A percentile compares a stretch with the other conserved stretches of the same genome.
These are phyloP conservation scores for Diphasiastrum complanatum DNA, from an alignment of 83 land plant species.

Conservation along the genomic window DNA sequence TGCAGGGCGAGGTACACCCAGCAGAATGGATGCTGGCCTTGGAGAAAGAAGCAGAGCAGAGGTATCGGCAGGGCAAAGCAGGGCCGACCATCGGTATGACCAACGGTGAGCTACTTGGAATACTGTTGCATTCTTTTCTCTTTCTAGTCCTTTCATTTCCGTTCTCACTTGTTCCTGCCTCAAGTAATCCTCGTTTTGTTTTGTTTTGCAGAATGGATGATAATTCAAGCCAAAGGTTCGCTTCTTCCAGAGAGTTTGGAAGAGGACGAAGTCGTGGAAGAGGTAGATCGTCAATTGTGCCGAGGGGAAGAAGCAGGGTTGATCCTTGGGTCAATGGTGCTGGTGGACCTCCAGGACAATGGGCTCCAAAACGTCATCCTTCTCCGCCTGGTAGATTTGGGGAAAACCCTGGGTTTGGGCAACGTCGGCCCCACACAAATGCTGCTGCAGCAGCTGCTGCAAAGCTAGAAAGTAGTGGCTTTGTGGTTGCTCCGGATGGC, in stretches of 20 bases:
- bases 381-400: neutral
- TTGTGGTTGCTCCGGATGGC: constrained; percentile 13
- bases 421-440: neutral
- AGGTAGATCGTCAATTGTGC: neutral
- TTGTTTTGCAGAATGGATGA: neutral
- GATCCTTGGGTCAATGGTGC: neutral
- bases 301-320: neutral
- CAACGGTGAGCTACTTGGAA: too few relatives aligned
- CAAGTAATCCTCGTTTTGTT: too few relatives aligned
- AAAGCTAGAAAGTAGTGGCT: constrained; percentile 16
- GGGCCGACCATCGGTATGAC: too few relatives aligned
- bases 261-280: too few relatives aligned
- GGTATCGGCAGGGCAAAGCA: too few relatives aligned
- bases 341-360: constrained; percentile 6
- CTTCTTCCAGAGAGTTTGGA: neutral
- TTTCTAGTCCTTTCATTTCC: too few relatives aligned
- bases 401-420: constrained; percentile 6
- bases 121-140: too few relatives aligned
- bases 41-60: constrained; percentile 2
- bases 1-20: too few relatives aligned
- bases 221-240: neutral
- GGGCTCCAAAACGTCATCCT: constrained; percentile 15
- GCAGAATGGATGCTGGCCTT: neutral
- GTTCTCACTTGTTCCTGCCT: too few relatives aligned
- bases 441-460: constrained; percentile 14